phyloP scores from a whole-genome alignment of 2,329 filamentous ascomycete genomes.

The Beauveria varroae region DNA sequence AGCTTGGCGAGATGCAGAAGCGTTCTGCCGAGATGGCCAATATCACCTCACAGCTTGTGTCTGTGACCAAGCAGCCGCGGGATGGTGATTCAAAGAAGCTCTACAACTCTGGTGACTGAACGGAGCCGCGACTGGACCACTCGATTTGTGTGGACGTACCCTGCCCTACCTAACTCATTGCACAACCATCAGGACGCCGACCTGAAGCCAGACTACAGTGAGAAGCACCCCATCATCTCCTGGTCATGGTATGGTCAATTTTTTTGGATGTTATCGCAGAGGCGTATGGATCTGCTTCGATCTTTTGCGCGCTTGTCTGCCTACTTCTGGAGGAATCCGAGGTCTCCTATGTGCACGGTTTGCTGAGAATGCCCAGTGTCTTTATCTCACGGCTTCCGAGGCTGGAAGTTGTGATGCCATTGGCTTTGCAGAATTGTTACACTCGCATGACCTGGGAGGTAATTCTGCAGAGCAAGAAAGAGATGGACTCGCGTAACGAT shows the following conservation, averaged over 20 bases:
- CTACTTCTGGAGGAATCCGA: conserved; percentile 10
- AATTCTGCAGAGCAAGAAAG: not conserved
- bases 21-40: conserved; percentile 45
- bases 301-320: not conserved
- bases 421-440: not conserved
- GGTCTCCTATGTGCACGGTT: conserved; percentile 11
- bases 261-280: conserved; percentile 6
- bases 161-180: not conserved
- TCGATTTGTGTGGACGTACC: not conserved
- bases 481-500: not conserved
- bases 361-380: conserved; percentile 10
- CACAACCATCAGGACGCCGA: conserved; percentile 5
- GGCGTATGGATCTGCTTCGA: not conserved
- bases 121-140: not conserved
- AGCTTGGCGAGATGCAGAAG: conserved; percentile 43
- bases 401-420: conserved; percentile 1
- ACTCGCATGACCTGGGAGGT: not conserved
- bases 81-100: not conserved
- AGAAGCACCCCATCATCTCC: not conserved
- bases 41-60: conserved; percentile 26
- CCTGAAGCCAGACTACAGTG: conserved; percentile 4
- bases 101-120: conserved; percentile 8
- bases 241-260: conserved; percentile 1
- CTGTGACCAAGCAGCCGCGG: not conserved
- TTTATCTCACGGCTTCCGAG: conserved; percentile 7